Conservation (phyloP, 2,329 filamentous ascomycete genomes). For the Penicillium sp. region DNA sequence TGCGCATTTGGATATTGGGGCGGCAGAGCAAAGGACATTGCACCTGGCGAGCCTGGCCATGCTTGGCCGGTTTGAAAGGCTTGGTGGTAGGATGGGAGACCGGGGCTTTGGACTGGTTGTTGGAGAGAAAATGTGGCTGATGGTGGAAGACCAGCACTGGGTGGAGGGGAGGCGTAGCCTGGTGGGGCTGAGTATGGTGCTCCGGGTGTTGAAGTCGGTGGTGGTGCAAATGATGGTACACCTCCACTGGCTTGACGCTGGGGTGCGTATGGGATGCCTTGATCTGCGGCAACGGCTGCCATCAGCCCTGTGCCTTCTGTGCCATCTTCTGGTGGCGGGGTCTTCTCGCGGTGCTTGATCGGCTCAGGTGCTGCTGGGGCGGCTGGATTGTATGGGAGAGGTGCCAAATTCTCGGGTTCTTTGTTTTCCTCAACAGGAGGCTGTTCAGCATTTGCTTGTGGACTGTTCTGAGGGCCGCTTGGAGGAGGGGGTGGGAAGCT, state of each 20-base stretch:
- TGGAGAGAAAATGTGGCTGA: conserved; percentile 24
- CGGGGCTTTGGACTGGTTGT: conserved; percentile 26
- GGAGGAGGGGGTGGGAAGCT: conserved; percentile 29
- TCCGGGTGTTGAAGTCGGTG: conserved; percentile 18
- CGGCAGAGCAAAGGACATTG: conserved; percentile 27
- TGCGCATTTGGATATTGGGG: conserved; percentile 29
- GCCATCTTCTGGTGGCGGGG: conserved; percentile 58
- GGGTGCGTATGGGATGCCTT: conserved; percentile 31
- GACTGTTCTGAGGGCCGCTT: conserved; percentile 15
- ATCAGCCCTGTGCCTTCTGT: conserved; percentile 45
- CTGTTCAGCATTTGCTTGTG: conserved; percentile 9
- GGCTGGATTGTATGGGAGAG: conserved; percentile 62
- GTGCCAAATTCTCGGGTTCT: conserved; percentile 41
- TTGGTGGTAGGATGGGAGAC: conserved; percentile 29
- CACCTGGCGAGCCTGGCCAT: conserved; percentile 15
- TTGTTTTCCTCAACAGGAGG: conserved; percentile 22
- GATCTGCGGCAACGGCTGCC: conserved; percentile 40
- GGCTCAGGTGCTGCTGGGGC: conserved; percentile 62
- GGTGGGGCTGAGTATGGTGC: conserved; percentile 22
- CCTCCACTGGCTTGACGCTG: conserved; percentile 23
- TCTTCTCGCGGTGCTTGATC: conserved; percentile 62
- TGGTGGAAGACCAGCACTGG: conserved; percentile 31
- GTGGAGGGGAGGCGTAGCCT: conserved; percentile 35
- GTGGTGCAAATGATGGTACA: conserved; percentile 21
- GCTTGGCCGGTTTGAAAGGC: conserved; percentile 17